Percentiles rank a stretch among this genome's conserved stretches.
phyloP scores from a whole-genome alignment of 176 grass and related monocot species.

The Thinopyrum elongatum region DNA sequence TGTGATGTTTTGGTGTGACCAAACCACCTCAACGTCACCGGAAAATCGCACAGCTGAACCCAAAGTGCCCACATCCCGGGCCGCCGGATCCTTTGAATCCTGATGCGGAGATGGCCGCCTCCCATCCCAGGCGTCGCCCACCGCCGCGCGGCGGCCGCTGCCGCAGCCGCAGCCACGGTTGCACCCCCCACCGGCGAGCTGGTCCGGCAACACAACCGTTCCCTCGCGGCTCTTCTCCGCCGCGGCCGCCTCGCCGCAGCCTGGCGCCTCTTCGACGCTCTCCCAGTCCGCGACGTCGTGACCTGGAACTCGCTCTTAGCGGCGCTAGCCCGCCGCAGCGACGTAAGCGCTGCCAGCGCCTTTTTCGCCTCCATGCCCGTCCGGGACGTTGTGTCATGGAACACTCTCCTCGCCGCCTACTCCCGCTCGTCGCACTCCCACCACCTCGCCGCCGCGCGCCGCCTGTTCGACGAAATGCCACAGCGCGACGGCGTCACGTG shows the following conservation, averaged over 20 bases:
- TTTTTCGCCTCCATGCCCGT: constrained; percentile 56
- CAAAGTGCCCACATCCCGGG: too few species aligned
- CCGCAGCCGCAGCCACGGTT: not conserved
- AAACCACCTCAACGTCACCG: not conserved
- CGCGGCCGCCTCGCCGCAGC: constrained; percentile 50
- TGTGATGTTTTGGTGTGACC: not conserved
- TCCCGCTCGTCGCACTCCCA: constrained; percentile 11
- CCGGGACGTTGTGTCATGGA: constrained; percentile 60
- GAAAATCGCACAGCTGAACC: not conserved
- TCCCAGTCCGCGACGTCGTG: constrained; percentile 52
- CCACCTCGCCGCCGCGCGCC: constrained; percentile 44
- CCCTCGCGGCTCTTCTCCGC: constrained; percentile 40
- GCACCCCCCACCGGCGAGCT: not conserved
- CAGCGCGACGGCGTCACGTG: constrained; percentile 48
- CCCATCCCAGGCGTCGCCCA: not conserved
- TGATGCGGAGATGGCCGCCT: constrained; percentile 50
- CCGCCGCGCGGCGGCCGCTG: not conserved
- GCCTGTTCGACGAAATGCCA: constrained; percentile 65
- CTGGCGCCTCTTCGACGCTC: constrained; percentile 56
- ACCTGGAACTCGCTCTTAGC: constrained; percentile 70
- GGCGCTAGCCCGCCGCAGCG: constrained; percentile 43
- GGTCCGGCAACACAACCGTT: constrained; percentile 46
- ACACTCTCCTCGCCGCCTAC: constrained; percentile 57
- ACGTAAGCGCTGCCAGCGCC: constrained; percentile 21
- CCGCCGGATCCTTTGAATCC: not conserved